Conservation (phyloP, 495 filamentous ascomycete species). For the Aspergillus saccharolyticus region DNA sequence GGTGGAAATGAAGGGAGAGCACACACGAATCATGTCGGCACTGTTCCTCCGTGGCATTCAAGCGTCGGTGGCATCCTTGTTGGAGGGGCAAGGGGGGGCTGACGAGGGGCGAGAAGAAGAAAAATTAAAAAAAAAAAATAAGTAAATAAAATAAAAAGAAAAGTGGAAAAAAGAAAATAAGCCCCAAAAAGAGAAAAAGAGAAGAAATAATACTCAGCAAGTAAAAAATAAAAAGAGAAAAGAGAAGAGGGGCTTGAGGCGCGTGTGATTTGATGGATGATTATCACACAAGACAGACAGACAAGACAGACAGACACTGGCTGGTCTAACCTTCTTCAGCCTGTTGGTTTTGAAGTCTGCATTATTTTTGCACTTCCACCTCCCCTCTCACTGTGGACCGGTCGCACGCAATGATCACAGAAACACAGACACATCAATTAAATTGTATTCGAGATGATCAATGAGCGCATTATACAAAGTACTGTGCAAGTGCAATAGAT, state of each 20-base stretch:
- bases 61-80: conserved; percentile 15
- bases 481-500: background rate
- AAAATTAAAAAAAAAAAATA: background rate
- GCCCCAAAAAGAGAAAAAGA: background rate
- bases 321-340: conserved; percentile 3
- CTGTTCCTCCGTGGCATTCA: conserved; percentile 21
- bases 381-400: background rate
- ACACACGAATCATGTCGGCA: conserved; percentile 20
- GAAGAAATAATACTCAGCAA: no score
- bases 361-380: background rate
- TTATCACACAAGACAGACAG: background rate
- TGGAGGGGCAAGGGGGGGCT: conserved; percentile 25
- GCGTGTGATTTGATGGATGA: conserved; percentile 11
- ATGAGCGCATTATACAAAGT: no score
- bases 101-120: conserved; percentile 19
- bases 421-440: conserved; percentile 1
- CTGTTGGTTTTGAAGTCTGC: background rate
- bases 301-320: background rate
- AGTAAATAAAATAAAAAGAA: background rate
- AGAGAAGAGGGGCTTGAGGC: background rate
- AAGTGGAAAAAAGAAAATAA: conserved; percentile 1
- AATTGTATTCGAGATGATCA: background rate
- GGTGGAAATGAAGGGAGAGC: conserved; percentile 24
- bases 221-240: conserved; percentile 3
- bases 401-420: conserved; percentile 1